Conservation (phyloP, 495 filamentous ascomycete species). For the Recurvomyces mirabilis region DNA sequence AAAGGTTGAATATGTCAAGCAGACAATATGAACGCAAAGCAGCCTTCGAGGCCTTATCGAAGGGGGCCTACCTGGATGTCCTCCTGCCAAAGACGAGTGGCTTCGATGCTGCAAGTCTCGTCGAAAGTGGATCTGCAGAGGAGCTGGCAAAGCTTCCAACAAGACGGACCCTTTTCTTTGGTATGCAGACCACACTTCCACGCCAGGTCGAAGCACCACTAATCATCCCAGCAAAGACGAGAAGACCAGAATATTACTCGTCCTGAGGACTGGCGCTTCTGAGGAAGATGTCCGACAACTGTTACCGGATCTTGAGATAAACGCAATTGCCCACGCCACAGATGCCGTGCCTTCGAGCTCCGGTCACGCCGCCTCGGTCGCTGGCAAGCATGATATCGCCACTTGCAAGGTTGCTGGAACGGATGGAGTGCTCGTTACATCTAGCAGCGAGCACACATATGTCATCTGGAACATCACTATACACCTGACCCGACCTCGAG, state of each 20-base stretch:
- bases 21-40: no score
- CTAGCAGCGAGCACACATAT: constrained; percentile 4
- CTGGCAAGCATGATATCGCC: constrained; percentile 13
- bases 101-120: neutral
- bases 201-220: no score
- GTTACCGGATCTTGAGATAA: constrained; percentile 9
- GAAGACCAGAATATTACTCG: constrained; percentile 6
- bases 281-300: constrained; percentile 5
- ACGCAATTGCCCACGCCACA: constrained; percentile 15
- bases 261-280: constrained; percentile 6
- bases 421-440: constrained; percentile 2
- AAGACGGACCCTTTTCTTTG: constrained; percentile 19
- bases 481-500: constrained; percentile 12
- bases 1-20: no score
- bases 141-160: constrained; percentile 3
- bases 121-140: constrained; percentile 7
- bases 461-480: constrained; percentile 15
- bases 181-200: no score
- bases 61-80: constrained; percentile 8
- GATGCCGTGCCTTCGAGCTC: constrained; percentile 17
- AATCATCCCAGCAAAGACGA: constrained; percentile 21
- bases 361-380: constrained; percentile 15
- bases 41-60: constrained; percentile 7
- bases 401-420: neutral
- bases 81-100: neutral